Evolutionary conservation across 2,329 filamentous ascomycete genomes (phyloP).

Genomic region (Xylaria sp.): DNA sequence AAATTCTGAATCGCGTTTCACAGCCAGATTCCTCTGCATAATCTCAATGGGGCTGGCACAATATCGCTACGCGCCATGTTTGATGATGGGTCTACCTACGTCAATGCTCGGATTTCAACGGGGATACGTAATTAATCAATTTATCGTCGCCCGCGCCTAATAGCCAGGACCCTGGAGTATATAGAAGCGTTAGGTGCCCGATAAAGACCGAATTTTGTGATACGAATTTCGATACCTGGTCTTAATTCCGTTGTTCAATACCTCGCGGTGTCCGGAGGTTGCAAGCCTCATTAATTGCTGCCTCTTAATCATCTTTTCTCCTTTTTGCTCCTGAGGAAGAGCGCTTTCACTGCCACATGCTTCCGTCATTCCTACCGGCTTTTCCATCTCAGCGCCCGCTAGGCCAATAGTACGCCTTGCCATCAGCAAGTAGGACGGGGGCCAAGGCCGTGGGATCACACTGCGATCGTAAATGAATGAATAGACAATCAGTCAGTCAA

Average conservation of each 20-base stretch:
- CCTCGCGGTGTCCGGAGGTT: not conserved
- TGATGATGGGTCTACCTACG: conserved; percentile 18
- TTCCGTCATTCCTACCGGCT: not conserved
- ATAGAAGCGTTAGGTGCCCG: not conserved
- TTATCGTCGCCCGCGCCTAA: not conserved
- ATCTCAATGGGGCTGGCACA: conserved; percentile 28
- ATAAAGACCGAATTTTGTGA: not conserved
- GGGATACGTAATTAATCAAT: not conserved
- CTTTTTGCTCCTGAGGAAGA: not conserved
- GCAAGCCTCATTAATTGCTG: not conserved
- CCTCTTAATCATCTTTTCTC: not conserved
- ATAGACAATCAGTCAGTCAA: conserved; percentile 6
- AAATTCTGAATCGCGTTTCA: conserved; percentile 13
- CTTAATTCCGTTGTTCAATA: not conserved
- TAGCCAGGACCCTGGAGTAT: not conserved
- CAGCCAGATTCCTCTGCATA: conserved; percentile 13
- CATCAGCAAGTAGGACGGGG: not conserved
- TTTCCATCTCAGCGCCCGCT: conserved; percentile 2
- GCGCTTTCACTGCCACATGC: not conserved
- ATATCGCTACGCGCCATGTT: conserved; percentile 25
- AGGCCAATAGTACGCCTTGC: conserved; percentile 16
- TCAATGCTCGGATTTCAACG: conserved; percentile 5
- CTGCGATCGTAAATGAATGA: not conserved
- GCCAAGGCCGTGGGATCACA: conserved; percentile 14
- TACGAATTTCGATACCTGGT: no score